phyloP scores from a whole-genome alignment of 2,329 filamentous ascomycete species.

The Drechslerella dactyloides region DNA sequence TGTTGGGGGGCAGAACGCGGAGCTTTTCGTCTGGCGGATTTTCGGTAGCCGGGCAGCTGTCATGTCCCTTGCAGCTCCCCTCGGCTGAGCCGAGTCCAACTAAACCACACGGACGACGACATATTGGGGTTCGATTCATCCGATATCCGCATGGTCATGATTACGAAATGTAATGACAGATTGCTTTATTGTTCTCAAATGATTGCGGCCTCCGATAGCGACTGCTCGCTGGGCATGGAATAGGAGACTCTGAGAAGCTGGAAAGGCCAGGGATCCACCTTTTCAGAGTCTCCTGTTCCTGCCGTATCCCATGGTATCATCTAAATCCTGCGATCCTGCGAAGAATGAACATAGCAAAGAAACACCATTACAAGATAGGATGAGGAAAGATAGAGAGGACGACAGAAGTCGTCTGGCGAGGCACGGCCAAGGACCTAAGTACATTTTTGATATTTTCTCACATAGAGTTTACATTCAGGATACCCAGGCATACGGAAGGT shows the following conservation, averaged over 20 bases:
- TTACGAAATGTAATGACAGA: no score
- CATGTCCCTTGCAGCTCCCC: conserved; percentile 13
- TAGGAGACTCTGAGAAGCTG: no score
- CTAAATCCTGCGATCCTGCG: neutral
- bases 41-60: conserved; percentile 43
- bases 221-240: no score
- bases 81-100: conserved; percentile 41
- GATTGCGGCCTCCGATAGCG: no score
- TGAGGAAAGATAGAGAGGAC: neutral
- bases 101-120: conserved; percentile 60
- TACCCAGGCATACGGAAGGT: no score
- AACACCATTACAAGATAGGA: neutral
- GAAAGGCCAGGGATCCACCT: neutral
- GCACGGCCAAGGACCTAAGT: no score
- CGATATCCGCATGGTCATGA: no score
- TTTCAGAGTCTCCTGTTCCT: neutral
- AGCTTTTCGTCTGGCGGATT: conserved; percentile 24
- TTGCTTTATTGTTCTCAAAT: no score
- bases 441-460: no score
- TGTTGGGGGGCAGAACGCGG: conserved; percentile 31
- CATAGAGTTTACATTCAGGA: no score
- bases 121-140: neutral
- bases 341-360: neutral
- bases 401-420: no score
- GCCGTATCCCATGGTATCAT: conserved; percentile 13